A percentile compares a stretch with the other conserved stretches of the same genome.
Conservation (phyloP, 352 stramenopile species). For the Globisporangium paroecandrum region DNA sequence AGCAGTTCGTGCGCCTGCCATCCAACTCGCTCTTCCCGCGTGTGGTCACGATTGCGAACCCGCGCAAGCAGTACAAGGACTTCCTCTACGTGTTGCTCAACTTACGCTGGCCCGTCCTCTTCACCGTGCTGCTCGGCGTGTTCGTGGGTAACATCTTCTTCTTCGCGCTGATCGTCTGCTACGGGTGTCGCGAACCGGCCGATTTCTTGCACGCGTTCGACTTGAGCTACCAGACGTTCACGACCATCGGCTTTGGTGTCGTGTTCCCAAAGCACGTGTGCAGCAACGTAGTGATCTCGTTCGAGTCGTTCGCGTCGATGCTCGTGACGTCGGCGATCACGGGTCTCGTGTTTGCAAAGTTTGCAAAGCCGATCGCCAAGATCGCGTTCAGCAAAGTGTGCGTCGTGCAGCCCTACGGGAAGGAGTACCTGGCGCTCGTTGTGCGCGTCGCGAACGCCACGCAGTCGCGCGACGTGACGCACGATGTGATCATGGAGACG, state of each 20-base stretch:
- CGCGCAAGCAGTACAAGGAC: constrained; percentile 74
- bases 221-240: constrained; percentile 84
- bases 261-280: constrained; percentile 66
- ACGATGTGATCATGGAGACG: constrained; percentile 84
- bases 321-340: constrained; percentile 75
- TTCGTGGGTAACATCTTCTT: constrained; percentile 66
- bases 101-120: constrained; percentile 74
- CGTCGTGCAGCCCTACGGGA: constrained; percentile 69
- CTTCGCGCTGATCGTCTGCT: constrained; percentile 47
- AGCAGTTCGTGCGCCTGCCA: constrained; percentile 63
- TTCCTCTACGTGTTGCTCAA: constrained; percentile 82
- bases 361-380: constrained; percentile 73
- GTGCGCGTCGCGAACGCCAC: constrained; percentile 79
- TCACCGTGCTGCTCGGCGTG: constrained; percentile 49
- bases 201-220: constrained; percentile 63
- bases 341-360: constrained; percentile 83
- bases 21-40: constrained; percentile 71
- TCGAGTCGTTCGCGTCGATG: constrained; percentile 82
- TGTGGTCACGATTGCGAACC: constrained; percentile 58
- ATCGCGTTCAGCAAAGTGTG: constrained; percentile 80
- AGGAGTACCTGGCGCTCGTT: constrained; percentile 72
- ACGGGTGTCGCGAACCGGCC: constrained; percentile 48
- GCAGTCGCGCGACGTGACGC: constrained; percentile 71
- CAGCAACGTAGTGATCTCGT: constrained; percentile 63
- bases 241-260: constrained; percentile 79